Base-by-base conservation (phyloP, 495 filamentous ascomycete genomes). In the Lophiotrema nucula region DNA sequence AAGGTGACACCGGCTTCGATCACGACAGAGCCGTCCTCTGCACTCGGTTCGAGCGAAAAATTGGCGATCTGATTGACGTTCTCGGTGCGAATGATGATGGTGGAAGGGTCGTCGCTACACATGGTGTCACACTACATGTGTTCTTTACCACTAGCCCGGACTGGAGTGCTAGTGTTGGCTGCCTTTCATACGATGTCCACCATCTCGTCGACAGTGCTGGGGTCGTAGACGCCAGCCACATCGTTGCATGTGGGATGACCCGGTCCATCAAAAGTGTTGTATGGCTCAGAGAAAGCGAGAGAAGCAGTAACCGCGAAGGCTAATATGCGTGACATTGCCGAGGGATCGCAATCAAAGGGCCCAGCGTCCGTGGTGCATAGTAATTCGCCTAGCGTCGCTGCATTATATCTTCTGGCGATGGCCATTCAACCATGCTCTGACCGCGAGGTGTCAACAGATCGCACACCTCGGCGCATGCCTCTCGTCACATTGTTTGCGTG, bases 91-190 rank as follows among this genome's bases (percentile, higher is more conserved):
- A 79, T 67, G 53, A 79, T 73, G 58, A 76, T 60, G 6, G 75
- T 78, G 23, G 62, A 47, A 25, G 70, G 64, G 56, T 76, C 70
- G 47, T 63, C 60, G 10, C 71, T 73, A 60, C 77, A 79, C 70
- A 77, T 76, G 16, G 77, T 78, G 51, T 79, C 73, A 56, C 78
- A 79, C 77, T 76, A 78, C 68, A 74, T 75, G 54, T 78, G 77
- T 15, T 35, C 77, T 53, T 77, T 77, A 8, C 76, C 77, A 26
- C 71, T 72, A 1, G 76, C 74, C 37, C 77, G 70, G 22, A 79
- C 66, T 1, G 70, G 75, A 3, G 67, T 67, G 39, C 65, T 65
- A 19, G 65, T 60, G 4, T 46, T 44, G 25, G 69, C 48, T 18
- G 74, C 72, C 13, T 69, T 46, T 53, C 72, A 71, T 53, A 79